A percentile compares a stretch with the other conserved stretches of the same genome.
phyloP scores from a whole-genome alignment of 176 grass and related monocot genomes.

The Rhynchospora tenuis region DNA sequence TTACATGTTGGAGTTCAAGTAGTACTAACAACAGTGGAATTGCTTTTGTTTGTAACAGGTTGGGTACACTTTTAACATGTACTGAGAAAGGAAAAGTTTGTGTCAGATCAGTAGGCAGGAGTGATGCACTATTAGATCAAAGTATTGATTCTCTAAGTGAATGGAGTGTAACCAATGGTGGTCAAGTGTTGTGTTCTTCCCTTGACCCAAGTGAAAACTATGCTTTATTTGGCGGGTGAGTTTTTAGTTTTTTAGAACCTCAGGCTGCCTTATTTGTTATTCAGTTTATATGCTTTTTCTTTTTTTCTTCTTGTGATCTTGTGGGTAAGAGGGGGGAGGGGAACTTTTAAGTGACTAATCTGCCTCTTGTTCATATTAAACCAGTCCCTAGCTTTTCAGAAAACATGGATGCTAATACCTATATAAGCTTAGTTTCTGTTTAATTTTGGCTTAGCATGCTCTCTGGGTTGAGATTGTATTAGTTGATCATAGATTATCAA shows the following conservation, averaged over 20 bases:
- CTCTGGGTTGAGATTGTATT: neutral
- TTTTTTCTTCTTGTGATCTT: neutral
- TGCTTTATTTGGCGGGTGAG: slow-evolving; percentile 91
- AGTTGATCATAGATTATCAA: neutral
- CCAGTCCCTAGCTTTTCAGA: neutral
- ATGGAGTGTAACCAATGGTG: slow-evolving; percentile 66
- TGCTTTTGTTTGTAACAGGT: slow-evolving; percentile 40
- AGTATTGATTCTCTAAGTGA: slow-evolving; percentile 41
- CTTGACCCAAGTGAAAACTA: slow-evolving; percentile 66
- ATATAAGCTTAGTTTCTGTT: neutral
- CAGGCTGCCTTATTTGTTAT: neutral
- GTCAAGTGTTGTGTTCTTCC: slow-evolving; percentile 53
- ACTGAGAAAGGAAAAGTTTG: slow-evolving; percentile 68
- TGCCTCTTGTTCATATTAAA: neutral
- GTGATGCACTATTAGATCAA: slow-evolving; percentile 23
- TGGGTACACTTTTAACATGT: slow-evolving; percentile 66
- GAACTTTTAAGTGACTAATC: neutral
- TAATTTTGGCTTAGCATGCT: neutral
- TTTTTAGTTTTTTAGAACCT: neutral
- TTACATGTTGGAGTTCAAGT: neutral
- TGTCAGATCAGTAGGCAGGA: slow-evolving; percentile 43
- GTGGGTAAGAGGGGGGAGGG: no score
- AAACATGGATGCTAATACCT: neutral
- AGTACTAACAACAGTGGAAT: neutral
- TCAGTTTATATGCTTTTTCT: neutral